These are phyloP conservation scores for Parmales sp. DNA, from an alignment of 108 stramenopile species.

Conservation along the genomic window DNA sequence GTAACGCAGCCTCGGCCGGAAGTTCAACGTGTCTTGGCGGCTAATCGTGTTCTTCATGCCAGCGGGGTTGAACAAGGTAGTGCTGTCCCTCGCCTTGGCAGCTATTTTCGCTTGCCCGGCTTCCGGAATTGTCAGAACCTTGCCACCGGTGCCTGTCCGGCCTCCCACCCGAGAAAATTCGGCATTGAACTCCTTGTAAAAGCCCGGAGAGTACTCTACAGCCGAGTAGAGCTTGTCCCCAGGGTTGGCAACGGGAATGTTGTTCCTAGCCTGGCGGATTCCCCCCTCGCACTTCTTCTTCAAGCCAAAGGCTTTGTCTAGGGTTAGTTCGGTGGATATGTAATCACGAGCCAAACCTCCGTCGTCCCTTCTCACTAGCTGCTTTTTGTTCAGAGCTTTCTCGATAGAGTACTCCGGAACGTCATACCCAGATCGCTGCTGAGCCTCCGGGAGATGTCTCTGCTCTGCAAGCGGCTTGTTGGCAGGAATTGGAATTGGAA, in stretches of 20 bases:
- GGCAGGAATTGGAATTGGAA: not conserved
- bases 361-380: not conserved
- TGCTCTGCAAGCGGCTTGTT: not conserved
- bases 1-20: constrained; percentile 4
- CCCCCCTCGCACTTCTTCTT: not conserved
- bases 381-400: not conserved
- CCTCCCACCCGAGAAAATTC: not conserved
- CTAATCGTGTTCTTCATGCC: constrained; percentile 3
- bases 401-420: constrained; percentile 10
- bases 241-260: not conserved
- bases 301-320: not conserved
- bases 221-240: constrained; percentile 10
- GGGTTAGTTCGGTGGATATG: not conserved
- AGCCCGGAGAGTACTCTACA: constrained; percentile 9
- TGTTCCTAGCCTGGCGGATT: not conserved
- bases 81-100: not conserved
- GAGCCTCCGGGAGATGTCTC: not conserved
- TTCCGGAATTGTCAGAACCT: not conserved
- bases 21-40: constrained; percentile 2
- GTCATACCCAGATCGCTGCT: not conserved
- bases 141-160: not conserved
- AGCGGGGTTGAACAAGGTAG: not conserved
- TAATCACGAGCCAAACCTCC: not conserved
- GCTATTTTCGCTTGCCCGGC: not conserved
- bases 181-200: constrained; percentile 5